These are phyloP conservation scores for Tetrapisispora namnaoensis DNA, from an alignment of 805 yeast species.

Conservation along the genomic window DNA sequence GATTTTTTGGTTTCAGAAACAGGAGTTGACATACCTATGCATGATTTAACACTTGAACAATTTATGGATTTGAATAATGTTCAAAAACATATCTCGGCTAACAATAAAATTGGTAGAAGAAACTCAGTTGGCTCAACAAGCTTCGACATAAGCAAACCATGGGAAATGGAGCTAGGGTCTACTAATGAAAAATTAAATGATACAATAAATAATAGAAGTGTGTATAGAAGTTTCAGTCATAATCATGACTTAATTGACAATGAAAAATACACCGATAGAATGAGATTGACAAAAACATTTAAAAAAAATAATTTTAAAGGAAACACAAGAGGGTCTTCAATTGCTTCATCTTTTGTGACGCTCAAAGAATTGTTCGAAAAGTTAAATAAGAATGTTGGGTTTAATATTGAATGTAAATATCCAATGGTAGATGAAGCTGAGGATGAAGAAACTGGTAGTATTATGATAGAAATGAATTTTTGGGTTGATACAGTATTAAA, in stretches of 20 bases:
- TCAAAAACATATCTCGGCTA: constrained; percentile 10
- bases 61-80: constrained; percentile 47
- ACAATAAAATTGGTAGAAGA: constrained; percentile 15
- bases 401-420: constrained; percentile 88
- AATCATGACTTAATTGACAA: not conserved
- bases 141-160: not conserved
- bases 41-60: constrained; percentile 80
- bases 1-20: constrained; percentile 92
- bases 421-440: constrained; percentile 94
- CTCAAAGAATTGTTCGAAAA: constrained; percentile 73
- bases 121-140: constrained; percentile 24
- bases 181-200: not conserved
- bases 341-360: constrained; percentile 88
- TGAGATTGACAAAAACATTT: constrained; percentile 83
- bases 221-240: not conserved
- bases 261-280: constrained; percentile 36
- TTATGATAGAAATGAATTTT: constrained; percentile 71
- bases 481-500: constrained; percentile 84
- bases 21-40: constrained; percentile 96
- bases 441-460: constrained; percentile 76
- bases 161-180: not conserved
- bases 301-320: constrained; percentile 83
- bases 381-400: constrained; percentile 76
- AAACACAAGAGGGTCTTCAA: constrained; percentile 78
- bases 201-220: not conserved